Conservation (phyloP, 2,329 filamentous ascomycete species). For the Chaetomiaceae sp. region DNA sequence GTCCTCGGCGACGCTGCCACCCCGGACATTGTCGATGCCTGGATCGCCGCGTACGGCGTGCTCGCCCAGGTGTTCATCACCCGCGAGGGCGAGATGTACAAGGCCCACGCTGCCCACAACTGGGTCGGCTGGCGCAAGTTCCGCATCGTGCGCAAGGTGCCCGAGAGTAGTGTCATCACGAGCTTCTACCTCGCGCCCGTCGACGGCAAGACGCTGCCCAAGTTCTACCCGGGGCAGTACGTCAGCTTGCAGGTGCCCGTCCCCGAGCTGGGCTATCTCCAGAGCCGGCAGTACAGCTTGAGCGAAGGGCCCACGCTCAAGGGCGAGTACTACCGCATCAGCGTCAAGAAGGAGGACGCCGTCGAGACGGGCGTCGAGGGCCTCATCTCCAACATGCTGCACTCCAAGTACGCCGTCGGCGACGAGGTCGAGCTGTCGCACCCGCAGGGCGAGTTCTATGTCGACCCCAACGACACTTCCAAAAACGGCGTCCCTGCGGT, state of each 20-base stretch:
- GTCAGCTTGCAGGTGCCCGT: slow-evolving; percentile 59
- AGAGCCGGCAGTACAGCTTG: slow-evolving; percentile 72
- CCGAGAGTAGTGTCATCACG: slow-evolving; percentile 63
- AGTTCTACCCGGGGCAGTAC: slow-evolving; percentile 68
- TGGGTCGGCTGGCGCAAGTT: slow-evolving; percentile 69
- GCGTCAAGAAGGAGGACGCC: slow-evolving; percentile 61
- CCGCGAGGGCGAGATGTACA: slow-evolving; percentile 60
- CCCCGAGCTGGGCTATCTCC: slow-evolving; percentile 56
- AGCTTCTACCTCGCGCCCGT: slow-evolving; percentile 65
- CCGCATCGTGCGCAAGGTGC: slow-evolving; percentile 58
- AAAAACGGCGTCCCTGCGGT: slow-evolving; percentile 52
- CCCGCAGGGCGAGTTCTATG: slow-evolving; percentile 58
- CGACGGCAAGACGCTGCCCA: slow-evolving; percentile 54
- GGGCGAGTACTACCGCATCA: slow-evolving; percentile 64
- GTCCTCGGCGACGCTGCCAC: slow-evolving; percentile 65
- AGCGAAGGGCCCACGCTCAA: slow-evolving; percentile 51
- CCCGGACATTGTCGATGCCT: slow-evolving; percentile 61
- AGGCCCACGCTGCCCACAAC: slow-evolving; percentile 42
- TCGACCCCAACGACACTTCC: slow-evolving; percentile 42
- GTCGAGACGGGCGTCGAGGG: slow-evolving; percentile 38
- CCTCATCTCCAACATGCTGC: slow-evolving; percentile 51
- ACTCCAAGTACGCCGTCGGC: slow-evolving; percentile 45
- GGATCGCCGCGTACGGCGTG: slow-evolving; percentile 67
- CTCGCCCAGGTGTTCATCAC: slow-evolving; percentile 68
- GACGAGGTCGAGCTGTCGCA: slow-evolving; percentile 53